Base-by-base conservation (phyloP, 163 green algal species). In the Botryococcus braunii region DNA sequence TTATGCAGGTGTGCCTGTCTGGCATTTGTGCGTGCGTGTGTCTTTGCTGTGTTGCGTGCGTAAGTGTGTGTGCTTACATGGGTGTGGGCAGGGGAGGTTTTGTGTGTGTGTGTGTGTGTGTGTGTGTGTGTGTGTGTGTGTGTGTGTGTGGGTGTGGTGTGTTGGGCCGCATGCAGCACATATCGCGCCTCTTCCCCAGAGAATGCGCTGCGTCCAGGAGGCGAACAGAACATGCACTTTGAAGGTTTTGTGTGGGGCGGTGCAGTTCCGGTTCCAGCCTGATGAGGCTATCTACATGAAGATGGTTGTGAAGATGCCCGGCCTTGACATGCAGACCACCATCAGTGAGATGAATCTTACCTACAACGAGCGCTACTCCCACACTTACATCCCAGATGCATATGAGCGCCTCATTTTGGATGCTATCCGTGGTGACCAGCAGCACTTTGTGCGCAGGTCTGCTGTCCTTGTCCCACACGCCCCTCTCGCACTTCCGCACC, bases 331-430 rank as follows among this genome's bases (percentile, higher is more conserved):
- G 74, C 77, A 86, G 17, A 76, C 85, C 9, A 80, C 84, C 57
- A 91, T 96, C 77, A 86, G 65, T 47, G 92, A 97, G 75, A 79
- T 98, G 71, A 90, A 97, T 74, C 82, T 98, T 8, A 83, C 77
- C 47, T 97, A 95, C 68, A 78, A 72, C 37, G 40, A 89, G 48
- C 74, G 83, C 11, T 97, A 92, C 79, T 52, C 69, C 4, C 79
- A 82, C 21, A 70, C 83, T 2, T 70, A 83, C 70, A 98, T 99
- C 64, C 94, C 94, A 5, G 94, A 98, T 58, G 94, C 94, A 34
- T 99, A 99, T 75, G 92, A 97, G 79, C 83, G 91, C 27, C 86
- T 99, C 58, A 96, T 99, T 66, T 80, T 99, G 62, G 94, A 99
- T 70, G 86, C 80, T 65, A 88, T 97, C 50, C 76, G 84, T 32